These are phyloP conservation scores for Acanthamoeba healyi DNA, from an alignment of 208 protist species.

Conservation along the genomic window DNA sequence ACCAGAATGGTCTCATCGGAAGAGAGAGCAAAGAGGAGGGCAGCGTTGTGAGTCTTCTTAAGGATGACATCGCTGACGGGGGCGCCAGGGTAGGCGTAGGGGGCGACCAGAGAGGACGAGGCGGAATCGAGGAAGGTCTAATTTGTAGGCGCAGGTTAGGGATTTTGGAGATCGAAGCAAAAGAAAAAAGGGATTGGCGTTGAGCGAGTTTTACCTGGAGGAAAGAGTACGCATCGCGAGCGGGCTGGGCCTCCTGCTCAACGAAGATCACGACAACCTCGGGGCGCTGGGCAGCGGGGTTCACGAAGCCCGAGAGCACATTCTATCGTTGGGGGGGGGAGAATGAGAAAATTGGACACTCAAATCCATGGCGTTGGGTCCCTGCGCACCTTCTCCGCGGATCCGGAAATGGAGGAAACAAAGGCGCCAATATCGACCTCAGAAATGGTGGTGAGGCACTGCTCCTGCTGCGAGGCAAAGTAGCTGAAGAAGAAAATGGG, in stretches of 20 bases:
- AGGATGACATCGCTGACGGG: background rate
- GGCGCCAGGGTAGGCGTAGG: background rate
- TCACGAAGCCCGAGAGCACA: background rate
- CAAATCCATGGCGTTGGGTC: too few relatives aligned
- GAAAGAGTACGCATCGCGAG: constrained; percentile 33
- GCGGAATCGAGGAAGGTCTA: constrained; percentile 32
- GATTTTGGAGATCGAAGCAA: background rate
- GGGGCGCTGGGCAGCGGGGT: background rate
- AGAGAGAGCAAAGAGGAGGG: background rate
- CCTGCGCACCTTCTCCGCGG: background rate
- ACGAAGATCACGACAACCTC: constrained; percentile 17
- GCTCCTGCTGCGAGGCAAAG: background rate
- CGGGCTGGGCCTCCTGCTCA: constrained; percentile 29
- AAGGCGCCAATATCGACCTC: constrained; percentile 6
- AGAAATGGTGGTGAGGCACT: background rate
- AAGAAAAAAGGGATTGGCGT: background rate
- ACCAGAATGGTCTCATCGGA: background rate
- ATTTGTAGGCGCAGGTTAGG: background rate
- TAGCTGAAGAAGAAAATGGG: background rate
- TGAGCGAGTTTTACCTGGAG: background rate
- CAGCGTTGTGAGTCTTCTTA: background rate
- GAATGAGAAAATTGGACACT: background rate
- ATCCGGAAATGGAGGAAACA: background rate
- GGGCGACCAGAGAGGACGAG: background rate
- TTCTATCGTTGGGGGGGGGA: background rate